Base-by-base conservation (phyloP, 2,329 filamentous ascomycete species). In the Eutypa lata region DNA sequence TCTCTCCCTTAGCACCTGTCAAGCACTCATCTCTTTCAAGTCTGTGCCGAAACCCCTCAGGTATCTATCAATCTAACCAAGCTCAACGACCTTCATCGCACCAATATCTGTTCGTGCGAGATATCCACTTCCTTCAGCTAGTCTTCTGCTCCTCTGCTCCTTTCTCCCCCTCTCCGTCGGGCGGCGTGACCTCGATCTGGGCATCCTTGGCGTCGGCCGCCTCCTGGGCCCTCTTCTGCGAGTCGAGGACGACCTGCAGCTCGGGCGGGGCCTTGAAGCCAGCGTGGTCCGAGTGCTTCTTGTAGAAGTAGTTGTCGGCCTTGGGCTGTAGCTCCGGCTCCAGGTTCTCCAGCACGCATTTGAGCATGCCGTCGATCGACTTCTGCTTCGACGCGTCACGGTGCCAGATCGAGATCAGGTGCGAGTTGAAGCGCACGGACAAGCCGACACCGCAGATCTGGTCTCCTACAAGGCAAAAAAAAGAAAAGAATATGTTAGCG, bases 391-490 rank as follows among this genome's bases (percentile, higher is more conserved):
- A 86, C 21, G 87, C 86, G 65, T 96, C 89, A 57, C 94, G 90
- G 74, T 96, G 94, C 93, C 93, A 97, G 65, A 97, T 83, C 62
- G 89, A 89, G 68, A 97, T 88, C 61, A 96, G 83, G 68, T 93
- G 87, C 28, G 87, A 88, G 74, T 92, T 96, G 80, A 94, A 95
- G 64, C 92, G 87, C 53, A 93, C 89, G 1, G 89, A 91, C 59
- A 94, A 85, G 42, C 89, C 90, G 46, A 97, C 86, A 48, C 93
- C 93, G 68, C 92, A 94, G 62, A 97, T 88, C 68, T 96, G 91
- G 68, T 91, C 88, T 55, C 84, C 90, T 91, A 65, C 53, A 19
- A 35, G 13, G 21, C 6, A 1, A 37, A 16, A 38, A 38, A 4
- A 38, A 35, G 31, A 35, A 14, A 40, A n/a, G n/a, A n/a, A n/a